These are phyloP conservation scores for Elaeis oleifera DNA, from an alignment of 202 grass and related monocot species.

Conservation along the genomic window DNA sequence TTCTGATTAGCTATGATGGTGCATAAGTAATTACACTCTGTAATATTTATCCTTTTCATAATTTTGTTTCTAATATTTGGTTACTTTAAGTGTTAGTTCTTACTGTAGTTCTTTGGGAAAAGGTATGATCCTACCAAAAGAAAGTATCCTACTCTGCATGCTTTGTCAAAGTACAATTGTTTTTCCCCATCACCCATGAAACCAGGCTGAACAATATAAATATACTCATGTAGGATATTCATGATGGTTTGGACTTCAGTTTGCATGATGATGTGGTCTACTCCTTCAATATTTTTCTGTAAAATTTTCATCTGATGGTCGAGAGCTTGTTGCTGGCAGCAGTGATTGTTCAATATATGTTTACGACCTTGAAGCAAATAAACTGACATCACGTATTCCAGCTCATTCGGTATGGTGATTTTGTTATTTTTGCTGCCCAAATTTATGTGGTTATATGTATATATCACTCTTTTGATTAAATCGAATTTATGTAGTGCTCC, in stretches of 20 bases:
- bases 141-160: too few relatives aligned
- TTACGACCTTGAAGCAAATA: slow-evolving; percentile 83
- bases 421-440: neutral
- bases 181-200: too few relatives aligned
- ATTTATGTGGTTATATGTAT: neutral
- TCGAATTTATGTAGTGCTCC: too few relatives aligned
- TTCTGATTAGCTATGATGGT: too few relatives aligned
- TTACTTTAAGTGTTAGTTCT: slow-evolving; percentile 1
- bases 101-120: neutral
- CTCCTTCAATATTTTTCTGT: slow-evolving; percentile 74
- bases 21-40: too few relatives aligned
- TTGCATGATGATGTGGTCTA: slow-evolving; percentile 33
- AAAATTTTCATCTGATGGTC: slow-evolving; percentile 83
- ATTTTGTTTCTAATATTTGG: neutral
- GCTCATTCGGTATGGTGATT: slow-evolving; percentile 56
- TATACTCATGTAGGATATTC: slow-evolving; percentile 52
- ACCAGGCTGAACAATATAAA: too few relatives aligned
- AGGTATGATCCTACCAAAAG: too few relatives aligned
- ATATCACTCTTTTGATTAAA: too few relatives aligned
- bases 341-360: slow-evolving; percentile 68
- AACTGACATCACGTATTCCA: slow-evolving; percentile 43
- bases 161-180: too few relatives aligned
- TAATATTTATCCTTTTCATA: neutral
- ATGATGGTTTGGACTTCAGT: slow-evolving; percentile 64
- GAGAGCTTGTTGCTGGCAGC: slow-evolving; percentile 76